Conservation (phyloP, 2,329 filamentous ascomycete genomes). For the Calonectria henricotiae region DNA sequence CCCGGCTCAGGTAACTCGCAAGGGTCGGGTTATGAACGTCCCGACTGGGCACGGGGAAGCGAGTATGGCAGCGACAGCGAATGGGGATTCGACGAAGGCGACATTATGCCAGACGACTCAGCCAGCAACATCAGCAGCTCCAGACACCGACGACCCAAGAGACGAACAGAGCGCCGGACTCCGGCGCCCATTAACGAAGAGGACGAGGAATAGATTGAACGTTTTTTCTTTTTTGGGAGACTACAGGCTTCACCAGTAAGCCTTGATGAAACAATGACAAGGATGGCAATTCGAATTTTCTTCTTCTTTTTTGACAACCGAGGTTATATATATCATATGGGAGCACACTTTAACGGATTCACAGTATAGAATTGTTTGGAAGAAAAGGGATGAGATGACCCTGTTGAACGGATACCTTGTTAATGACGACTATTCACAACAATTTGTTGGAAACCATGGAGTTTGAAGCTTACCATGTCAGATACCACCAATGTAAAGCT, state of each 20-base stretch:
- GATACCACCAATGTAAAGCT: conserved; percentile 51
- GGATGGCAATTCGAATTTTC: conserved; percentile 31
- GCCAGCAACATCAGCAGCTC: conserved; percentile 87
- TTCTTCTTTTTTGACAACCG: conserved; percentile 39
- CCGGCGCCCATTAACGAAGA: conserved; percentile 84
- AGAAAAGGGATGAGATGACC: conserved; percentile 40
- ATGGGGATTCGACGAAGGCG: conserved; percentile 72
- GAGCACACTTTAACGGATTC: conserved; percentile 27
- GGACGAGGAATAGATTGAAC: conserved; percentile 69
- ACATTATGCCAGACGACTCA: conserved; percentile 83
- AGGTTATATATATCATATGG: conserved; percentile 41
- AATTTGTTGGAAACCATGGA: conserved; percentile 35
- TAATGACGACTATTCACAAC: conserved; percentile 43
- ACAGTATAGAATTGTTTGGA: conserved; percentile 44
- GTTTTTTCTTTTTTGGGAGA: background rate
- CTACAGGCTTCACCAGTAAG: conserved; percentile 18
- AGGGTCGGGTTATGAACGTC: conserved; percentile 64
- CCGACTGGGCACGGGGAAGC: conserved; percentile 59
- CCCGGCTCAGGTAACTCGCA: conserved; percentile 66
- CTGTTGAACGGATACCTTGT: conserved; percentile 44
- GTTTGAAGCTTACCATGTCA: conserved; percentile 46
- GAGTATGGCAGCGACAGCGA: conserved; percentile 74
- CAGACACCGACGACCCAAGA: conserved; percentile 77
- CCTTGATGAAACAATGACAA: conserved; percentile 25
- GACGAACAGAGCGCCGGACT: conserved; percentile 78